These are phyloP conservation scores for Elsinoe arachidis DNA, from an alignment of 2,329 filamentous ascomycete genomes.

Conservation along the genomic window DNA sequence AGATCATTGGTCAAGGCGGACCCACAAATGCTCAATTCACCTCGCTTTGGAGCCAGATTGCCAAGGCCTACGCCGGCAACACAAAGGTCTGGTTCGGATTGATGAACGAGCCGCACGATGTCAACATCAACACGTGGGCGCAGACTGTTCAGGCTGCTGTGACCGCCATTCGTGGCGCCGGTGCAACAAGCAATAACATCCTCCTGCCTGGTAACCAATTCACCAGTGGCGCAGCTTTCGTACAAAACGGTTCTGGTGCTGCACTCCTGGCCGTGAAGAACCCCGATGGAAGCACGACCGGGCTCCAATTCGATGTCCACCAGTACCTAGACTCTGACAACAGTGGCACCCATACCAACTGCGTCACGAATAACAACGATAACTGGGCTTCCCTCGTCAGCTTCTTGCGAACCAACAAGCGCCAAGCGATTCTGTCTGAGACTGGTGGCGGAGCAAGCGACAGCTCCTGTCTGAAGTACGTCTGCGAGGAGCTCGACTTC, in stretches of 20 bases:
- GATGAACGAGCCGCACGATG: conserved; percentile 61
- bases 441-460: conserved; percentile 33
- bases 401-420: conserved; percentile 31
- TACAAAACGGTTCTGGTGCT: conserved; percentile 23
- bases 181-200: conserved; percentile 56
- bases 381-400: conserved; percentile 29
- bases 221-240: conserved; percentile 21
- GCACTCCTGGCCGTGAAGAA: conserved; percentile 23
- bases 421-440: conserved; percentile 34
- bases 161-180: conserved; percentile 55
- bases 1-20: conserved; percentile 50
- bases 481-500: conserved; percentile 28
- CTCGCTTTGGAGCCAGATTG: conserved; percentile 47
- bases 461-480: conserved; percentile 25
- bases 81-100: conserved; percentile 53
- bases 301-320: conserved; percentile 35
- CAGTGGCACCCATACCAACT: conserved; percentile 29
- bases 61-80: conserved; percentile 41
- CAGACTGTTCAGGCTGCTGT: conserved; percentile 54
- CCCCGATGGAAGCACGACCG: conserved; percentile 24
- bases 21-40: conserved; percentile 52
- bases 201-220: conserved; percentile 53
- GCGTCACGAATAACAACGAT: conserved; percentile 28
- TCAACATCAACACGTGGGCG: conserved; percentile 49
- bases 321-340: conserved; percentile 35